Evolutionary conservation across 208 protist species (phyloP).

Genomic region (Leishmania turanica): DNA sequence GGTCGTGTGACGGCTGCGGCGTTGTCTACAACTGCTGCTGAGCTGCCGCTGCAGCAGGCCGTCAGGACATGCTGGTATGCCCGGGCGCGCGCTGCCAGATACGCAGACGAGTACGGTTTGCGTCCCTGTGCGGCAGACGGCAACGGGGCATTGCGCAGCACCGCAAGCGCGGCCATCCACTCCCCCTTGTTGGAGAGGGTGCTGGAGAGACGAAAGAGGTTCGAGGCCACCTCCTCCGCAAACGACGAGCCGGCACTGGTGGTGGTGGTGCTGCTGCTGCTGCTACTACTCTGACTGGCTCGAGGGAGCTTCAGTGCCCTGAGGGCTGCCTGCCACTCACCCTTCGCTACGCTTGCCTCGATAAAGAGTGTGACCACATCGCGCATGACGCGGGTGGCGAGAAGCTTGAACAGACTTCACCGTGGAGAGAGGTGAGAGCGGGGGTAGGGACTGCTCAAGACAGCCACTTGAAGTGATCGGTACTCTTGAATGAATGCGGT

Average conservation of each 20-base stretch:
- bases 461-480: not conserved
- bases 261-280: not conserved
- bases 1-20: not conserved
- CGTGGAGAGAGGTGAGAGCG: not conserved
- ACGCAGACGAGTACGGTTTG: slow-evolving; percentile 7
- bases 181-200: slow-evolving; percentile 2
- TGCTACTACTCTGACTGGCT: not conserved
- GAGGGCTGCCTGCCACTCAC: slow-evolving; percentile 33
- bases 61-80: slow-evolving; percentile 22
- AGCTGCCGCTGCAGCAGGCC: slow-evolving; percentile 5
- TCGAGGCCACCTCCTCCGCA: not conserved
- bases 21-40: not conserved
- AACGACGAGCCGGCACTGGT: not conserved
- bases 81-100: slow-evolving; percentile 21
- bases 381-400: slow-evolving; percentile 9
- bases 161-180: slow-evolving; percentile 16
- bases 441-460: not conserved
- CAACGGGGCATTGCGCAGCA: slow-evolving; percentile 15
- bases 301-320: slow-evolving; percentile 6
- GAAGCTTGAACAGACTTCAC: not conserved
- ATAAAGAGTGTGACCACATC: slow-evolving; percentile 32
- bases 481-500: not conserved
- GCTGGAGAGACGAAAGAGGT: slow-evolving; percentile 10
- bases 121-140: not conserved
- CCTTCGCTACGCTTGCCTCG: slow-evolving; percentile 30